phyloP scores from a whole-genome alignment of 352 stramenopile species.

The Globisporangium camurandrum region DNA sequence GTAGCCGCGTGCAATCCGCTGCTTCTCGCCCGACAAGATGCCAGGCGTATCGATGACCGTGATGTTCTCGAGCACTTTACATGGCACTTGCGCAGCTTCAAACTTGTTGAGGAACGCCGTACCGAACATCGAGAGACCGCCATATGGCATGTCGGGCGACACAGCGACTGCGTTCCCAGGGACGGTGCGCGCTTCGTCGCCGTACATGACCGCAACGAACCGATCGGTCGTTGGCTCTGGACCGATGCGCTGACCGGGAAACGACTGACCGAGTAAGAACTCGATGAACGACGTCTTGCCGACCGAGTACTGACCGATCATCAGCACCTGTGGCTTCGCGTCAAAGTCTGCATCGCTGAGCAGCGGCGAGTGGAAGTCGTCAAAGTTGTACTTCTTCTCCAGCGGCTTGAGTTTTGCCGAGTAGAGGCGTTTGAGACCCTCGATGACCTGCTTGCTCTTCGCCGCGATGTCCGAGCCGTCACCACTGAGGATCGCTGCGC shows the following conservation, averaged over 20 bases:
- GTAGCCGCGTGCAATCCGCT: slow-evolving; percentile 94
- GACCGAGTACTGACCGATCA: slow-evolving; percentile 97
- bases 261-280: slow-evolving; percentile 94
- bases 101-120: slow-evolving; percentile 99
- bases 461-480: slow-evolving; percentile 58
- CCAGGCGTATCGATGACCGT: slow-evolving; percentile 98
- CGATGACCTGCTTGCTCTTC: slow-evolving; percentile 64
- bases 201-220: slow-evolving; percentile 97
- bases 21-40: slow-evolving; percentile 98
- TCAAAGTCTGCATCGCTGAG: slow-evolving; percentile 95
- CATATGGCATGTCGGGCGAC: slow-evolving; percentile 91
- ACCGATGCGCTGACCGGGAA: slow-evolving; percentile 94
- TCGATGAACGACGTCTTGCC: slow-evolving; percentile 98
- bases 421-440: slow-evolving; percentile 80
- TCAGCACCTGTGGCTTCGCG: slow-evolving; percentile 96
- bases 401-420: slow-evolving; percentile 68
- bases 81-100: slow-evolving; percentile 93
- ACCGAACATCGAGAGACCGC: slow-evolving; percentile 93
- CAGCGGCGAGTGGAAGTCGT: slow-evolving; percentile 90
- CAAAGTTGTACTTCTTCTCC: slow-evolving; percentile 90
- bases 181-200: slow-evolving; percentile 93
- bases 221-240: slow-evolving; percentile 98
- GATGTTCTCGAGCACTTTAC: slow-evolving; percentile 91
- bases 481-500: slow-evolving; percentile 27
- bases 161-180: slow-evolving; percentile 96